Evolutionary conservation across 2,329 filamentous ascomycete genomes (phyloP), one percentile per base, ranked within the genome.

Genomic region (Bipolaris cookei): DNA sequence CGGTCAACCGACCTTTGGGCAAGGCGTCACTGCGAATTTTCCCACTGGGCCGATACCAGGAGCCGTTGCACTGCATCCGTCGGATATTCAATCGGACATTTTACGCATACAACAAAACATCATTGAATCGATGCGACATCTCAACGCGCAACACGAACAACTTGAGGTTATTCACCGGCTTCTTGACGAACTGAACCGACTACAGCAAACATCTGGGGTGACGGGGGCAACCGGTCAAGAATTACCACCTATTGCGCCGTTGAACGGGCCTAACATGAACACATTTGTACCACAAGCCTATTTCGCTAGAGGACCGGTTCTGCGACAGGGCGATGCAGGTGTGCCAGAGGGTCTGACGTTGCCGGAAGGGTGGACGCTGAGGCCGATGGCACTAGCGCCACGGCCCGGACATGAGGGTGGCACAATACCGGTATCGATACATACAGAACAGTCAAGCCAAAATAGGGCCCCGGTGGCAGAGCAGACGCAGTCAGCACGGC

Each of bases 61-160:
- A 6, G 64, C 67, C 32, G 46, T 66, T 30, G 62, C 65, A 34
- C 67, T 70, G 23, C 69, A 75, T 37, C 72, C 72, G 13, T 62
- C 65, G 18, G 73, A 76, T 45, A 68, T 76, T 20, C 74, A 75
- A 42, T 66, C 68, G 3, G 73, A 76, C 44, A 76, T 76, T 18
- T 41, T 76, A 42, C 71, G 74, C 16, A 62, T 76, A 13, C 74
- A 76, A 54, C 70, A 75, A 14, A 75, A 75, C 48, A 76, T 76
- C 35, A 68, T 75, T 20, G 63, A 74, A 21, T 74, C 73, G n/a
- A 56, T 76, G 30, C 72, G 69, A 14, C 70, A 72, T 38, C 56
- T 76, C 14, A 71, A 73, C 46, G 60, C 59, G 7, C 73, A 76
- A 49, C 70, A 75, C 21, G 64, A 68, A 47, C 74, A 76, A 57